Percentiles rank a stretch among this genome's conserved stretches.
Conservation (phyloP, 169 alveolate species). For the Plasmodium relictum region DNA sequence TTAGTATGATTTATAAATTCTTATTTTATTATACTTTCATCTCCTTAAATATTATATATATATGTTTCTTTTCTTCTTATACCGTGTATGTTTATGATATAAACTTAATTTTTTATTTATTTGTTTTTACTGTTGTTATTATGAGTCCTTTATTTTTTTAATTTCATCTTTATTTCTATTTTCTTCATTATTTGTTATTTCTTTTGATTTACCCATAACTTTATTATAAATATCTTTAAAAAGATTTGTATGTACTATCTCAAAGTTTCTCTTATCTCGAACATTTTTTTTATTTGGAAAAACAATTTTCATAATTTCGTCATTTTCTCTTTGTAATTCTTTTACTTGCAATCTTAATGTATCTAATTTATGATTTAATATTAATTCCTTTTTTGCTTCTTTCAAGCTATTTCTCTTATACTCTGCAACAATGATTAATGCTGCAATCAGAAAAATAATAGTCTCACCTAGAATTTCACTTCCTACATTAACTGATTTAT, state of each 20-base stretch:
- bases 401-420: constrained; percentile 83
- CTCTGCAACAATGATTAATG: constrained; percentile 83
- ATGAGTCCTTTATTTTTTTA: neutral
- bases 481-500: constrained; percentile 85
- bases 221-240: constrained; percentile 53
- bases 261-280: constrained; percentile 65
- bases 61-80: neutral
- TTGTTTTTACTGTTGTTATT: neutral
- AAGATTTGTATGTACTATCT: constrained; percentile 41
- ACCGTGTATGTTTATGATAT: neutral
- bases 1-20: no score
- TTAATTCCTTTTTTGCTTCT: constrained; percentile 84
- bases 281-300: constrained; percentile 66
- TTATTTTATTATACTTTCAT: no score
- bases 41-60: neutral
- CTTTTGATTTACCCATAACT: constrained; percentile 13
- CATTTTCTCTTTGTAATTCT: constrained; percentile 72
- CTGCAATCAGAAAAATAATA: constrained; percentile 82
- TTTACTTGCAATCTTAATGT: constrained; percentile 78
- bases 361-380: constrained; percentile 77
- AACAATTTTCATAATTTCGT: constrained; percentile 82
- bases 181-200: constrained; percentile 11
- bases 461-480: constrained; percentile 85
- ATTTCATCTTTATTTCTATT: neutral
- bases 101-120: neutral